phyloP scores from a whole-genome alignment of 1,284 basidiomycete genomes.

The Dichomitus squalens region DNA sequence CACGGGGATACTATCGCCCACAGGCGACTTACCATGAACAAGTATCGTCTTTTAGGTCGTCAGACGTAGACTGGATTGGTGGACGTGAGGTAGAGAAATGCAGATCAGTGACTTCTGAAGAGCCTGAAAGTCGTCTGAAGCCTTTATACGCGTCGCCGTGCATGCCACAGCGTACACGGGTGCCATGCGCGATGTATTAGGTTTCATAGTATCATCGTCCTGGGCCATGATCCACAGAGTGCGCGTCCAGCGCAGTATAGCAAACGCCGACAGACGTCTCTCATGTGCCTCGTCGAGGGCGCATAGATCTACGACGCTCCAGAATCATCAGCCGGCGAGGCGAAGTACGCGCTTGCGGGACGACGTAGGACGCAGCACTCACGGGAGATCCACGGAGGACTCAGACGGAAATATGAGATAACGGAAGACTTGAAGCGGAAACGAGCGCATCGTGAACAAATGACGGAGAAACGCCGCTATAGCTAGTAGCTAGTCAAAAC shows the following conservation, averaged over 20 bases:
- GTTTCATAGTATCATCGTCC: not conserved
- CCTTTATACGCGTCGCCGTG: not conserved
- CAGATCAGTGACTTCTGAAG: not conserved
- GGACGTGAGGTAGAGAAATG: no score
- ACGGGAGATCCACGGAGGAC: not conserved
- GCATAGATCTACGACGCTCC: constrained; percentile 3
- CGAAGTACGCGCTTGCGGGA: not conserved
- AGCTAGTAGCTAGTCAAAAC: no score
- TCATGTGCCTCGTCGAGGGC: not conserved
- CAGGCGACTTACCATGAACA: not conserved
- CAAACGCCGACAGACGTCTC: not conserved
- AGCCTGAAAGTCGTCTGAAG: not conserved
- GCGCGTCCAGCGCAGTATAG: not conserved
- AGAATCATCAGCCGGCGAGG: not conserved
- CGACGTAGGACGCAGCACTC: not conserved
- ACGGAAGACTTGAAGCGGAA: not conserved
- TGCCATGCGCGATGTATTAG: not conserved
- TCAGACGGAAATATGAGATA: not conserved
- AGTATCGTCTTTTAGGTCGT: not conserved
- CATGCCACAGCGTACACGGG: not conserved
- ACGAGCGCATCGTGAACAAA: not conserved
- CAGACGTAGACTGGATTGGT: no score
- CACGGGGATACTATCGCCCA: not conserved
- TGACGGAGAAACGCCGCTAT: no score
- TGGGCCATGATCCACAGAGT: not conserved